Percentiles rank a stretch among this genome's conserved stretches.
Conservation (phyloP, 75 land plant species). For the Azolla pinnata region DNA sequence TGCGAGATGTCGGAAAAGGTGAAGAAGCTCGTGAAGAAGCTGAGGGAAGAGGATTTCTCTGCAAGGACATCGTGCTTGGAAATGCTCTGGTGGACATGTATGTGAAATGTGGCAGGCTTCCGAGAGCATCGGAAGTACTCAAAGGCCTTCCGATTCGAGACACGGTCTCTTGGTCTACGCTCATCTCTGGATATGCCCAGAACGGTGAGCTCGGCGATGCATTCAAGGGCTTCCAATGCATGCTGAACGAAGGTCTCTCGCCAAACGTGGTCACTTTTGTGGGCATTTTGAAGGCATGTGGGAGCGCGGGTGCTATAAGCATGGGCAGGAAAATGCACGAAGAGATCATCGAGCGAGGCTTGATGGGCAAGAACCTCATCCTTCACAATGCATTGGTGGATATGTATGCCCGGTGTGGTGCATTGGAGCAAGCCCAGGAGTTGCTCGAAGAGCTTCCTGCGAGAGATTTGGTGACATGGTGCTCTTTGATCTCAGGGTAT, state of each 20-base stretch:
- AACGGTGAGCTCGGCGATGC: constrained; percentile 43
- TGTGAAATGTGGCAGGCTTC: constrained; percentile 43
- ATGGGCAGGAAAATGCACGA: constrained; percentile 48
- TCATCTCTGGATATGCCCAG: constrained; percentile 63
- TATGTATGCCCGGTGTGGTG: constrained; percentile 19
- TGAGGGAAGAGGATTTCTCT: constrained; percentile 2
- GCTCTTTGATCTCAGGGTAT: constrained; percentile 9
- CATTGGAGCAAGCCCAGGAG: constrained; percentile 4
- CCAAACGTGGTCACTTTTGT: constrained; percentile 52
- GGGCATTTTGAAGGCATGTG: constrained; percentile 60
- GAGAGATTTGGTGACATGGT: constrained; percentile 1
- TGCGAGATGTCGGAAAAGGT: constrained; percentile 4
- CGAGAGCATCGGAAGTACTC: constrained; percentile 41
- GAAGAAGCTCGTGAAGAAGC: constrained; percentile 9
- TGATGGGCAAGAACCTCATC: background rate
- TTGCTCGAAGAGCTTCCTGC: background rate
- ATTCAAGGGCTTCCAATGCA: constrained; percentile 33
- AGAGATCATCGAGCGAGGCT: constrained; percentile 9
- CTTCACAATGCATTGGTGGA: constrained; percentile 8
- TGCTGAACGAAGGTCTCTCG: constrained; percentile 32
- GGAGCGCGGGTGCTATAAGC: constrained; percentile 24
- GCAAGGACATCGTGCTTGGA: constrained; percentile 14
- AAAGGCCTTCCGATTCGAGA: constrained; percentile 38
- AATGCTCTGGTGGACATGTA: constrained; percentile 74
- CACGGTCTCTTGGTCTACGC: constrained; percentile 59